phyloP scores from a whole-genome alignment of 2,329 filamentous ascomycete species.

The Daldinia sp. region DNA sequence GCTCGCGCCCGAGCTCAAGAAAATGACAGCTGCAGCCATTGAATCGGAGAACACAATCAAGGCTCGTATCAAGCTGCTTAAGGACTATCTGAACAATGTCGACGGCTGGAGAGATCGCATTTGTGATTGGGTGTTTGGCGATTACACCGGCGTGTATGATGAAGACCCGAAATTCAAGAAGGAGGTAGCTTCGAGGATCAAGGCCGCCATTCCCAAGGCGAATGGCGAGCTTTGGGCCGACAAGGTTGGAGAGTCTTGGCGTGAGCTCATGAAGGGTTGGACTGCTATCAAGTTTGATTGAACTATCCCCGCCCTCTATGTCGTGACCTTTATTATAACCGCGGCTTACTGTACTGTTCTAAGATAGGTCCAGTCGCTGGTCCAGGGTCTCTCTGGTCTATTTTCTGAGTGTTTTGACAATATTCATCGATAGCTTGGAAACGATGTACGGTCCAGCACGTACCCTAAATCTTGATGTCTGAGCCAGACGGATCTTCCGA shows the following conservation, averaged over 20 bases:
- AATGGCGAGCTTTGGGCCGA: conserved; percentile 50
- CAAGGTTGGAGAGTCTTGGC: conserved; percentile 50
- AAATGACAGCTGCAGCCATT: conserved; percentile 39
- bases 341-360: not conserved
- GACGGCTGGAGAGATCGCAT: conserved; percentile 52
- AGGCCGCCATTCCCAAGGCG: conserved; percentile 40
- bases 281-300: conserved; percentile 48
- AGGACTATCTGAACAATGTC: conserved; percentile 42
- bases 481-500: not conserved
- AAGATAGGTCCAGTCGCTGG: not conserved
- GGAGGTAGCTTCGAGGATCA: conserved; percentile 33
- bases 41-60: conserved; percentile 45
- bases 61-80: conserved; percentile 46
- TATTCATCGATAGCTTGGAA: not conserved
- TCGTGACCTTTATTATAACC: not conserved
- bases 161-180: conserved; percentile 22
- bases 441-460: not conserved
- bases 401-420: not conserved
- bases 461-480: not conserved
- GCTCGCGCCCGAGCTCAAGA: conserved; percentile 46
- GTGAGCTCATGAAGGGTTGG: conserved; percentile 51
- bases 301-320: not conserved
- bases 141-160: conserved; percentile 12
- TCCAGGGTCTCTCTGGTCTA: not conserved
- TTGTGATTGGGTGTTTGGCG: conserved; percentile 46